Base-by-base conservation (phyloP, 352 stramenopile species). In the Pythium graminicola region DNA sequence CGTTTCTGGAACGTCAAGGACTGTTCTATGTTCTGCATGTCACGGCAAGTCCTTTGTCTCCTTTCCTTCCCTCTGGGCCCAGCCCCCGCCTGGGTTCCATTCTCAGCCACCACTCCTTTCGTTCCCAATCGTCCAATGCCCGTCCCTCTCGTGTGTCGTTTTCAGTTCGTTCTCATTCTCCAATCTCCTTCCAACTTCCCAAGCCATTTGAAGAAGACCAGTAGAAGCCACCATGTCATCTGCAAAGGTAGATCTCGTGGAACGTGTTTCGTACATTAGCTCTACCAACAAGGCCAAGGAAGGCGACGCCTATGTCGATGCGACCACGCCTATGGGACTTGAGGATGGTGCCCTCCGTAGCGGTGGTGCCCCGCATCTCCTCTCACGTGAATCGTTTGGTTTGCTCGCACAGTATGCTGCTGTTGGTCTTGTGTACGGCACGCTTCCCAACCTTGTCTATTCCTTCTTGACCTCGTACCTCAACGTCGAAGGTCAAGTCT, bases 351-450 rank as follows among this genome's bases (percentile, higher is more conserved):
- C 64, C 2, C 51, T 71, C 13, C 64, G 64, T 19, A 13, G 13
- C 4, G 64, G 64, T 5, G 64, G 54, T 17, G 50, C 54, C 0
- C 59, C 55, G 24, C 29, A 60, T 24, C 48, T 68, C 31, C 47
- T 59, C 26, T 68, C 59, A 19, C 46, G 41, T 16, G 65, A 73
- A 35, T 57, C 54, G 13, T 55, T 69, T 46, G 60, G 55, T 20
- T 50, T 73, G 17, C 32, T 73, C 32, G 63, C 55, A 28, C 55
- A 63, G 47, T 63, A 63, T 42, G 47, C 55, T 7, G 55, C 55
- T 16, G 55, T 63, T 11, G 64, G 64, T n/a, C 46, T 72, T n/a
- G 49, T 72, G 20, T 60, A 66, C 50, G 65, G 61, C 36, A 53
- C 48, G 31, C 54, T 73, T 22, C 65, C 62, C 16, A 60, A 54